Percentiles rank a stretch among this genome's conserved stretches.
Evolutionary conservation across 306 rosid species (phyloP).

Genomic region (Lablab purpureus): DNA sequence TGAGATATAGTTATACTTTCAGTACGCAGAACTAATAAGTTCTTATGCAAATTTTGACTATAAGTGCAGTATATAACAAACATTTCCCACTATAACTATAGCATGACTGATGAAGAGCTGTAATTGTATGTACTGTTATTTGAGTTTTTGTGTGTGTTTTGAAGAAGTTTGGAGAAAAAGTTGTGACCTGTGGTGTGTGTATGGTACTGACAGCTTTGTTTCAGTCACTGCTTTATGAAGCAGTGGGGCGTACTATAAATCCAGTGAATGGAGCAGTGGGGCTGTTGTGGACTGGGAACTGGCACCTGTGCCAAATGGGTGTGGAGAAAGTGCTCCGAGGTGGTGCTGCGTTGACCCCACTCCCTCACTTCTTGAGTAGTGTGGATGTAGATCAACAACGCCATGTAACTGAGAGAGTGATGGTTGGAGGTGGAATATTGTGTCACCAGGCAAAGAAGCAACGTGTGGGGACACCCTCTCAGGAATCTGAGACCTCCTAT

Average conservation of each 20-base stretch:
- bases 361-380: slow-evolving; percentile 38
- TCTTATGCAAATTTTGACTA: background rate
- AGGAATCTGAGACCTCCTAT: slow-evolving; percentile 48
- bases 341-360: slow-evolving; percentile 53
- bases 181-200: background rate
- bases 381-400: background rate
- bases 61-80: background rate
- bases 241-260: slow-evolving; percentile 81
- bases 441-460: slow-evolving; percentile 22
- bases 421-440: background rate
- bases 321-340: slow-evolving; percentile 69
- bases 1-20: background rate
- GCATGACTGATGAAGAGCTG: background rate
- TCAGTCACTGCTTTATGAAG: slow-evolving; percentile 81
- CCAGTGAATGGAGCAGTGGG: slow-evolving; percentile 90
- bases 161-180: background rate
- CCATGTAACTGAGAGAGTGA: background rate
- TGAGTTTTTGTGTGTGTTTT: too few species aligned
- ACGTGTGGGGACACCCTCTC: slow-evolving; percentile 27
- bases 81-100: too few species aligned
- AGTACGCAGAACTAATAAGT: background rate
- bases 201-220: slow-evolving; percentile 68
- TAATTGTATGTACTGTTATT: too few species aligned
- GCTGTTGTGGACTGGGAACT: slow-evolving; percentile 72
- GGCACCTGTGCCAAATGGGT: slow-evolving; percentile 81